These are phyloP conservation scores for Marasmius oreades DNA, from an alignment of 1,284 basidiomycete genomes.

Conservation along the genomic window DNA sequence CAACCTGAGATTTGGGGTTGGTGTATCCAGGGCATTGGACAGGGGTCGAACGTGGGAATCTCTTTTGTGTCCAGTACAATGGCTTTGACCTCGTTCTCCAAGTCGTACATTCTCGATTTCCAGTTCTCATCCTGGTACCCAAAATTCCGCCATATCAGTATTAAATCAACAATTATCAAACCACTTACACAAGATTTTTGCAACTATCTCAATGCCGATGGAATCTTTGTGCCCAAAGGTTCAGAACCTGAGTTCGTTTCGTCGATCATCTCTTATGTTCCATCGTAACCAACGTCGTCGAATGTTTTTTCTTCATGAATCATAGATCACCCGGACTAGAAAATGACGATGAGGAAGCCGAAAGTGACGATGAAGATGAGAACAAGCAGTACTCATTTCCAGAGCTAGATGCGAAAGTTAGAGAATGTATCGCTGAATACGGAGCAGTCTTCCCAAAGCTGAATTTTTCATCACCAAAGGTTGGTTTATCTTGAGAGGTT, in stretches of 20 bases:
- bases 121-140: conserved; percentile 92
- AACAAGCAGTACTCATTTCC: conserved; percentile 62
- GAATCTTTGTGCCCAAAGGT: conserved; percentile 80
- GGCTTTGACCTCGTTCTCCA: conserved; percentile 16
- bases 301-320: no score
- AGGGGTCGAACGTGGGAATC: no score
- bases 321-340: conserved; percentile 31
- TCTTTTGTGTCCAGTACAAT: no score
- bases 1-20: no score
- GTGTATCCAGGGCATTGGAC: no score
- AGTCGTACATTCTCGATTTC: conserved; percentile 62
- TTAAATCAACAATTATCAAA: conserved; percentile 78
- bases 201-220: conserved; percentile 75
- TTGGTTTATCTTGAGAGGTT: conserved; percentile 28
- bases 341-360: conserved; percentile 42
- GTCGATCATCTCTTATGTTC: conserved; percentile 13
- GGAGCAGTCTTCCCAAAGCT: conserved; percentile 93
- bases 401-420: conserved; percentile 72
- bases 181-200: conserved; percentile 65
- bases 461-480: conserved; percentile 90
- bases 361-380: conserved; percentile 38
- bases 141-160: conserved; percentile 62
- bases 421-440: conserved; percentile 65
- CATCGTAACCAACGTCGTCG: conserved; percentile 20
- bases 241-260: conserved; percentile 67